Base-by-base conservation (phyloP, 306 rosid species). In the Clitoria ternatea region DNA sequence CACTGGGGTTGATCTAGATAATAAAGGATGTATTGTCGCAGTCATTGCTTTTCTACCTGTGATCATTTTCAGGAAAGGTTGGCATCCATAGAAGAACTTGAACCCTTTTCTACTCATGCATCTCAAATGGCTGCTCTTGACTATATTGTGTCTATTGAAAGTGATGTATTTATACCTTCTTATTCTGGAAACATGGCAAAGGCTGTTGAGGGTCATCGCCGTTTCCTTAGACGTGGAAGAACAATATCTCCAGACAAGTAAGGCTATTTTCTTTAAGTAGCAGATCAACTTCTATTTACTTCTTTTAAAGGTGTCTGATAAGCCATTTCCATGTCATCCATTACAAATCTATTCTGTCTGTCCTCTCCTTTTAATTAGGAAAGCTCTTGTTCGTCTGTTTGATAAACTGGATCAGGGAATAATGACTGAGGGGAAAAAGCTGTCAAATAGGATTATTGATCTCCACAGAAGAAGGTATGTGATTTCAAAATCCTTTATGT, bases 41-140 rank as follows among this genome's bases (percentile, higher is more conserved):
- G n/a, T n/a, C 67, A 12, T 56, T 18, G 26, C 48, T 75, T 47
- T 44, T 57, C 55, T 73, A 15, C 10, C 32, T 70, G 47, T 57
- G 77, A 43, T 69, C 29, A 13, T 47, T 77, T 76, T 68, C 85
- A 94, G 99, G 99, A 94, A 83, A 85, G 66, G 18, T 84, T 94
- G 86, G 88, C 96, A 39, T 84, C 99, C 22, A 70, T 76, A 8
- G 86, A 85, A 75, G 95, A 91, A 84, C 96, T 91, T 70, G 92
- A 87, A 52, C 89, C 92, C 47, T 94, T 94, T 81, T 65, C 27
- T 26, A 77, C 75, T 79, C 96, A 94, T 66, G 92, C 95, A 30
- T 87, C 99, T 79, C 99, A 89, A 77, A 85, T 94, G 96, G 99
- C 99, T 72, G 97, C 99, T 23, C 97, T 94, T 14, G 99, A 94